Evolutionary conservation across 805 yeast genomes (phyloP).

Genomic region (Kluyveromyces nonfermentans): DNA sequence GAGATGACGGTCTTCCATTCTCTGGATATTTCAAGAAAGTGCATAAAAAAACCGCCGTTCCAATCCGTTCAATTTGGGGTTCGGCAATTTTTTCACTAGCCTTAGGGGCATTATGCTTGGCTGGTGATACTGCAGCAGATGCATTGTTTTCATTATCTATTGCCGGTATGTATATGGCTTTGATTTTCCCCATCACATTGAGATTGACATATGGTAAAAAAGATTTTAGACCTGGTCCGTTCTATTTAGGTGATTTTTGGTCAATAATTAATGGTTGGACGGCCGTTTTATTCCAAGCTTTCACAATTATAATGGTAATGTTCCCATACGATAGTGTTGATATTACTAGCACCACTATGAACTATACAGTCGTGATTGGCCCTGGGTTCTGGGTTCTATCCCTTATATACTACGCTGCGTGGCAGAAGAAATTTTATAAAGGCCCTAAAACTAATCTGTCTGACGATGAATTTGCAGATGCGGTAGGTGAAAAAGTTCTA

Average conservation of each 20-base stretch:
- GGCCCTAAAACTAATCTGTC: constrained; percentile 38
- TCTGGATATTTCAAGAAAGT: constrained; percentile 46
- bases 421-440: constrained; percentile 44
- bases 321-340: constrained; percentile 39
- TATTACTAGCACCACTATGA: constrained; percentile 40
- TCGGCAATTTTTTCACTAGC: constrained; percentile 29
- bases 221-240: constrained; percentile 53
- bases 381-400: constrained; percentile 52
- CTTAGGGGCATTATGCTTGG: constrained; percentile 32
- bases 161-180: constrained; percentile 33
- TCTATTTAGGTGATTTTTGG: constrained; percentile 44
- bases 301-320: constrained; percentile 46
- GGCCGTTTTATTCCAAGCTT: constrained; percentile 41
- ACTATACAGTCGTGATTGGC: constrained; percentile 58
- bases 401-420: constrained; percentile 39
- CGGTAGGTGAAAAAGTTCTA: constrained; percentile 16
- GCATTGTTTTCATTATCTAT: constrained; percentile 35
- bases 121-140: constrained; percentile 35
- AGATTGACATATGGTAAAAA: constrained; percentile 35
- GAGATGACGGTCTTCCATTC: constrained; percentile 66
- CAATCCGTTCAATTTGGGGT: constrained; percentile 48
- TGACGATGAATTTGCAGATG: constrained; percentile 18
- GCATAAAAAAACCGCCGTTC: constrained; percentile 44
- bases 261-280: constrained; percentile 38
- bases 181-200: constrained; percentile 30